phyloP scores from a whole-genome alignment of 2,329 filamentous ascomycete genomes.

The Paramyrothecium sp. region DNA sequence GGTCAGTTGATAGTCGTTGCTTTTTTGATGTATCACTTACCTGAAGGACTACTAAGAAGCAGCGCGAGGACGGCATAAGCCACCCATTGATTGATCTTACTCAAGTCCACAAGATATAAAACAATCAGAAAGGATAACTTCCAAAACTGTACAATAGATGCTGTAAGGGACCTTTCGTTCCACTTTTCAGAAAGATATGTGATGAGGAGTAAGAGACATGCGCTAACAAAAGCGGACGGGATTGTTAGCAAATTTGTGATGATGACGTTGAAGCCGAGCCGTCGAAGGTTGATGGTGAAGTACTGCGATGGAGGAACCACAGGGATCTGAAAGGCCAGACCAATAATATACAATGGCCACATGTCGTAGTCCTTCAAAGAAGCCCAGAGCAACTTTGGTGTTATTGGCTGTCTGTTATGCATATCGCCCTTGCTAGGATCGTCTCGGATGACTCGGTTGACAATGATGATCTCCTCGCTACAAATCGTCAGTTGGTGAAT shows the following conservation, averaged over 20 bases:
- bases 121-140: slow-evolving; percentile 54
- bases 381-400: slow-evolving; percentile 45
- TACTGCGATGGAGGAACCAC: slow-evolving; percentile 43
- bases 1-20: neutral
- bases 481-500: slow-evolving; percentile 29
- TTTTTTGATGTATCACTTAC: slow-evolving; percentile 25
- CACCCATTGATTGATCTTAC: slow-evolving; percentile 25
- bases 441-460: slow-evolving; percentile 56
- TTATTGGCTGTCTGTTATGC: slow-evolving; percentile 53
- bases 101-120: slow-evolving; percentile 31
- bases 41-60: slow-evolving; percentile 38
- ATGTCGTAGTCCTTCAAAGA: slow-evolving; percentile 57
- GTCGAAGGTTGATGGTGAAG: slow-evolving; percentile 42
- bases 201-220: slow-evolving; percentile 8
- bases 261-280: slow-evolving; percentile 36
- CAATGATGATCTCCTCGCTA: slow-evolving; percentile 53
- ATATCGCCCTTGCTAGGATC: slow-evolving; percentile 59
- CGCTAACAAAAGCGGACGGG: slow-evolving; percentile 1
- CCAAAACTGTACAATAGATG: slow-evolving; percentile 50
- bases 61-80: slow-evolving; percentile 30
- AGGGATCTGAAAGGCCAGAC: slow-evolving; percentile 47
- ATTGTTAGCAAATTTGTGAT: slow-evolving; percentile 24
- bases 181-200: slow-evolving; percentile 33
- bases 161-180: slow-evolving; percentile 41
- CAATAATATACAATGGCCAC: slow-evolving; percentile 52